A percentile compares a stretch with the other conserved stretches of the same genome.
These are phyloP conservation scores for Globisporangium rhizosaccharum DNA, from an alignment of 352 stramenopile genomes.

Conservation along the genomic window DNA sequence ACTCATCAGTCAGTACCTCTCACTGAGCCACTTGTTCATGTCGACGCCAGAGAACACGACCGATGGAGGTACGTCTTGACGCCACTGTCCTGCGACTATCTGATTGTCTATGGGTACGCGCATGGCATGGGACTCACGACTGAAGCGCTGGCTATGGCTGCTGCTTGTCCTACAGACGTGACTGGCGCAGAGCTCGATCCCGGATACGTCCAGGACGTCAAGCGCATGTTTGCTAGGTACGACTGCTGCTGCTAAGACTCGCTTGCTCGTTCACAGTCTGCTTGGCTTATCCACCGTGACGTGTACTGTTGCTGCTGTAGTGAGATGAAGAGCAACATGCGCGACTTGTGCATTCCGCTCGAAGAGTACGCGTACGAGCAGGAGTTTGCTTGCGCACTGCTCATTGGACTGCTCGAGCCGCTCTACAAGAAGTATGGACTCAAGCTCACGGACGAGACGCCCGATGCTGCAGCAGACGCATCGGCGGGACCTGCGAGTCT, in stretches of 20 bases:
- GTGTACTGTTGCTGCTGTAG: conserved; percentile 17
- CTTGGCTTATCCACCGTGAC: not conserved
- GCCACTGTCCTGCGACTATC: not conserved
- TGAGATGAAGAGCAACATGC: conserved; percentile 84
- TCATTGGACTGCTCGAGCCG: conserved; percentile 72
- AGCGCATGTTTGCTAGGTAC: conserved; percentile 44
- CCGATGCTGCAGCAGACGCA: not conserved
- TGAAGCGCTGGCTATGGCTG: not conserved
- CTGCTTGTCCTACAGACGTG: conserved; percentile 15
- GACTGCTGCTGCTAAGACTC: not conserved
- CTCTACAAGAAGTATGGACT: conserved; percentile 62
- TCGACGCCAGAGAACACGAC: conserved; percentile 64
- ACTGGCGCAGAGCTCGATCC: conserved; percentile 57
- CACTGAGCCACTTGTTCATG: conserved; percentile 73
- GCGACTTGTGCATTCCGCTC: conserved; percentile 74
- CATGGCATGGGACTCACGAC: not conserved
- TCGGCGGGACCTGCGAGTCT: conserved; percentile 1
- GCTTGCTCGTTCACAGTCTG: too few relatives aligned
- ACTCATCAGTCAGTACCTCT: conserved; percentile 59
- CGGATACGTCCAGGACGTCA: conserved; percentile 67
- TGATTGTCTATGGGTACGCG: not conserved
- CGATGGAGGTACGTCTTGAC: conserved; percentile 32
- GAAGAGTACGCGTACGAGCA: conserved; percentile 82
- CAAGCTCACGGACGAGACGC: conserved; percentile 23
- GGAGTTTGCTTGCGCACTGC: conserved; percentile 62